Conservation (phyloP, 306 rosid species). For the Oemleria cerasiformis region DNA sequence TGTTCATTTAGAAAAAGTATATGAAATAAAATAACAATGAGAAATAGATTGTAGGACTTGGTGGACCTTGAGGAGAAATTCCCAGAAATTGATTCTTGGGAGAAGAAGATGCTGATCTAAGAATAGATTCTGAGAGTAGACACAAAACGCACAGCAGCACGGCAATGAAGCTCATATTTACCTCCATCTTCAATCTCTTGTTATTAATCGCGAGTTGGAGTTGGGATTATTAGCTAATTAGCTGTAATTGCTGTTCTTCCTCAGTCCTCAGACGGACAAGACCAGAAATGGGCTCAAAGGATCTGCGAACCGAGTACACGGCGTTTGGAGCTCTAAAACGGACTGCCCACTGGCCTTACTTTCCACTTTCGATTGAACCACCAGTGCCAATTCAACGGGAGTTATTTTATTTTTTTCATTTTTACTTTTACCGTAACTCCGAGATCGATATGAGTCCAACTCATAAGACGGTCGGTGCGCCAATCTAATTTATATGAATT, state of each 20-base stretch:
- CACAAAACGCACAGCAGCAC: conserved; percentile 18
- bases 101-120: conserved; percentile 43
- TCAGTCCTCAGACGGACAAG: neutral
- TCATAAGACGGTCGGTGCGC: no score
- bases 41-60: neutral
- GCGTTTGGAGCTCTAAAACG: neutral
- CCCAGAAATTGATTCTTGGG: conserved; percentile 56
- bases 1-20: neutral
- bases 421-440: neutral
- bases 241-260: conserved; percentile 2
- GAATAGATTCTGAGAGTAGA: conserved; percentile 21
- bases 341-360: neutral
- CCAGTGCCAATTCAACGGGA: neutral
- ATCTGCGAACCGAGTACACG: neutral
- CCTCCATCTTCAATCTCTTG: conserved; percentile 26
- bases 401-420: neutral
- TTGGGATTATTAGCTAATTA: neutral
- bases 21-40: neutral
- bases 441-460: no score
- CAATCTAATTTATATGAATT: no score
- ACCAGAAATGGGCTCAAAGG: neutral
- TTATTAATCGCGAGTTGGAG: neutral
- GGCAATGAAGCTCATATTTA: conserved; percentile 24
- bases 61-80: conserved; percentile 72
- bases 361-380: neutral